Evolutionary conservation across 129 eudicot genomes (phyloP), one percentile per base, ranked within the genome.

Genomic region (Ambrosia artemisiifolia): DNA sequence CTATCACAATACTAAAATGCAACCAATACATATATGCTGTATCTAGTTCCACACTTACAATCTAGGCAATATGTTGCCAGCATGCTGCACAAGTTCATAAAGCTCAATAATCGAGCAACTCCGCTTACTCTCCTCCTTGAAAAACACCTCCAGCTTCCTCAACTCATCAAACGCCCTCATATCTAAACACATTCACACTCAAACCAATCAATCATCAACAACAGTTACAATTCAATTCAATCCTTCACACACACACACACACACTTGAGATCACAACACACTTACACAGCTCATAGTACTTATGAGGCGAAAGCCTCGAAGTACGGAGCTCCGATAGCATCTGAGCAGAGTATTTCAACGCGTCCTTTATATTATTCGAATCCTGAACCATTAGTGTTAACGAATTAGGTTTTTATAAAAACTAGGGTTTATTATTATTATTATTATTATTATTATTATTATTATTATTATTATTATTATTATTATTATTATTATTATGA

Each of bases 241-340:
- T 36, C 3, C 42, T 7, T 36, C 44, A 40, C 44, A 40, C 43
- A 5, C 43, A 38, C 6, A 38, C 6, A 38, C 6, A 1, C 64
- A 10, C 13, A 42, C 0, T 61, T 55, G 47, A 76, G 71, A 83
- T 73, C 75, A 56, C 49, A 59, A 6, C 51, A 50, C 70, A 77
- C 30, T 77, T 69, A 93, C 98, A 94, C 32, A 94, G 88, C 71
- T 91, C 96, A 53, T 94, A 94, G 78, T 94, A 94, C 70, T 94
- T 94, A 78, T 90, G 96, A 78, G 98, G 98, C 7, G 98, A 90
- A 40, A 94, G 92, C 75, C 92, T 79, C 16, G 98, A 90, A 67
- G 98, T 94, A 34, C 98, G 95, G 17, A 94, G 96, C 96, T 94
- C 98, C 42, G 98, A 94, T 5, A 94, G 89, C 98, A 94, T 94